Base-by-base conservation (phyloP, 1,139 yeast genomes). In the Yamadazyma jaroonii region DNA sequence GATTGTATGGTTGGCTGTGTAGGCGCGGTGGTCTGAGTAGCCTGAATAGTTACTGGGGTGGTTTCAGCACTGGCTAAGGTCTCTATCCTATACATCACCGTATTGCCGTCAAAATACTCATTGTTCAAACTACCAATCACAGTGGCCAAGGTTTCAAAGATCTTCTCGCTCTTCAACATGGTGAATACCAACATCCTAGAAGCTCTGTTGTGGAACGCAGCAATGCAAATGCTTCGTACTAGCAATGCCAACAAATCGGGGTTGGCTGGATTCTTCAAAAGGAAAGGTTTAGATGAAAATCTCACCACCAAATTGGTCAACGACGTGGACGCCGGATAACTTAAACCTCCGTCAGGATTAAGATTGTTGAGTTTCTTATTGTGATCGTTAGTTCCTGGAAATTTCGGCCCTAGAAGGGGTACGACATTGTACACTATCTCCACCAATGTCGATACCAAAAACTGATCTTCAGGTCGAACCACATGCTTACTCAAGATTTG, bases 351-450 rank as follows among this genome's bases (percentile, higher is more conserved):
- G 5, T 55, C 52, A 1, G 66, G 62, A 24, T 67, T 67, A 8
- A 48, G 32, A 43, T 67, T 66, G 23, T 53, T 49, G 44, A 63
- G 46, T 46, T 61, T 58, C 51, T 56, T 52, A 46, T 51, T 20
- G 24, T 56, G 47, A 33, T 61, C 63, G 36, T 56, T 50, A 22
- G 60, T 42, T 31, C 50, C 54, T 38, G 47, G 32, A 34, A 43
- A 29, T 7, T 45, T 48, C n/a, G 21, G 13, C 4, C 48, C 29
- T 5, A 61, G 48, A 2, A 73, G 66, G 12, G 76, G 60, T 0
- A 84, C 77, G 9, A 83, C 60, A 49, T 84, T 84, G 56, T 81
- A 81, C 6, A 83, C 52, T 29, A 75, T 63, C 50, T 82, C 85
- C 32, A 74, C 72, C 31, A 79, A 56, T 3, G 78, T 72, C 1